Evolutionary conservation across 2,329 filamentous ascomycete species (phyloP).

Genomic region (Aspergillus sp.): DNA sequence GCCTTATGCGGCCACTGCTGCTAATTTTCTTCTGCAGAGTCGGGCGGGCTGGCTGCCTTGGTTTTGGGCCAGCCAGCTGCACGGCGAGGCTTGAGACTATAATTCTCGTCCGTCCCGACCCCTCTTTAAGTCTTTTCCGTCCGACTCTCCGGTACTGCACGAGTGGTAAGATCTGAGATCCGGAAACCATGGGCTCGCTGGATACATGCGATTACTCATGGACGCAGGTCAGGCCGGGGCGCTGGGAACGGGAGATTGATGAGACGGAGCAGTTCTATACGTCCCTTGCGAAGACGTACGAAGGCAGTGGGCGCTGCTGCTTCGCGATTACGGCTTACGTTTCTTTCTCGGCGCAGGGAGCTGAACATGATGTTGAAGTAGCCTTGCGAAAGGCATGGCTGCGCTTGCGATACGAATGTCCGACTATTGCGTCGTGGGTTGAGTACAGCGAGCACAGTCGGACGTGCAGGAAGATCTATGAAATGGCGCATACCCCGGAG

Average conservation of each 20-base stretch:
- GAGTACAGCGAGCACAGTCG: slow-evolving; percentile 16
- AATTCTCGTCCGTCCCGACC: neutral
- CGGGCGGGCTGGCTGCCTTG: no score
- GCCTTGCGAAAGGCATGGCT: slow-evolving; percentile 24
- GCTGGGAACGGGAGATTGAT: slow-evolving; percentile 35
- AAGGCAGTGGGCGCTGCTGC: slow-evolving; percentile 40
- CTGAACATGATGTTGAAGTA: slow-evolving; percentile 2
- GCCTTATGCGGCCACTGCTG: no score
- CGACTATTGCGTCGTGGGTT: slow-evolving; percentile 25
- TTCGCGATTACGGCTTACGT: slow-evolving; percentile 46
- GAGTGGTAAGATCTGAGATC: neutral
- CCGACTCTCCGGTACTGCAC: neutral
- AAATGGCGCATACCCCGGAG: slow-evolving; percentile 3
- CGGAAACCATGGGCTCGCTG: slow-evolving; percentile 4
- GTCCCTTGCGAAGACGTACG: slow-evolving; percentile 33
- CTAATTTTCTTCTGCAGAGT: no score
- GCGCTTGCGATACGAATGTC: slow-evolving; percentile 24
- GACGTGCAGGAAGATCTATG: slow-evolving; percentile 24
- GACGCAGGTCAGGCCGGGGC: slow-evolving; percentile 5
- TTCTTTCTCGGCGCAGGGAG: slow-evolving; percentile 19
- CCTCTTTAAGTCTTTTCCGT: neutral
- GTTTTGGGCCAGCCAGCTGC: no score
- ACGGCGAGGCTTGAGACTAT: no score
- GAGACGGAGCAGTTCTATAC: slow-evolving; percentile 47
- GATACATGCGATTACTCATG: slow-evolving; percentile 5